These are phyloP conservation scores for Aspergillus sp. DNA, from an alignment of 2,329 filamentous ascomycete genomes.

Conservation along the genomic window DNA sequence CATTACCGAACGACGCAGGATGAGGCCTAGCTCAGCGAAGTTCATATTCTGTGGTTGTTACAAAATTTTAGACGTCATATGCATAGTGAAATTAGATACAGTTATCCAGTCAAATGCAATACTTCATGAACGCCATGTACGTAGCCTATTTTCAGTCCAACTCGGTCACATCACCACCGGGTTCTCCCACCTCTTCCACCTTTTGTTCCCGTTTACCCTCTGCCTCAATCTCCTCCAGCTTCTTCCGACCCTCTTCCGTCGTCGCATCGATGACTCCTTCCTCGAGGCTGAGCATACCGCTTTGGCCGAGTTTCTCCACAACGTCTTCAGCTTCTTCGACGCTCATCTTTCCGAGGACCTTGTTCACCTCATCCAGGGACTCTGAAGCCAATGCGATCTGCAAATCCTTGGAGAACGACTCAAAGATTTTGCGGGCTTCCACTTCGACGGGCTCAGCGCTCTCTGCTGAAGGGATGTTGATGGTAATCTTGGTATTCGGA, in stretches of 20 bases:
- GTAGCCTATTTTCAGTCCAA: conserved; percentile 24
- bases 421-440: conserved; percentile 72
- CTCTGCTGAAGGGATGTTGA: conserved; percentile 70
- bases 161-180: conserved; percentile 49
- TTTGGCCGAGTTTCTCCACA: conserved; percentile 76
- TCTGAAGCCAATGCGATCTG: conserved; percentile 81
- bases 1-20: no score
- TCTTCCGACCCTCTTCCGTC: conserved; percentile 77
- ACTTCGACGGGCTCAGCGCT: conserved; percentile 64
- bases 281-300: conserved; percentile 86
- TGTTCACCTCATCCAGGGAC: conserved; percentile 84
- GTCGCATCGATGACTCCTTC: conserved; percentile 94
- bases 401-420: conserved; percentile 78
- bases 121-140: background rate
- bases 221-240: conserved; percentile 72
- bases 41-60: no score
- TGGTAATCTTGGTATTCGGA: conserved; percentile 87
- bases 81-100: background rate
- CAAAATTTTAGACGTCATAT: no score
- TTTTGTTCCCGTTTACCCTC: conserved; percentile 38
- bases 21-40: no score
- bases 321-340: conserved; percentile 84
- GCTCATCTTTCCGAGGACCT: conserved; percentile 82
- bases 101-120: background rate
- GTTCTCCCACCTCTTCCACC: conserved; percentile 54